These are phyloP conservation scores for Oryza officinalis DNA, from an alignment of 176 grass and related monocot genomes.

Conservation along the genomic window DNA sequence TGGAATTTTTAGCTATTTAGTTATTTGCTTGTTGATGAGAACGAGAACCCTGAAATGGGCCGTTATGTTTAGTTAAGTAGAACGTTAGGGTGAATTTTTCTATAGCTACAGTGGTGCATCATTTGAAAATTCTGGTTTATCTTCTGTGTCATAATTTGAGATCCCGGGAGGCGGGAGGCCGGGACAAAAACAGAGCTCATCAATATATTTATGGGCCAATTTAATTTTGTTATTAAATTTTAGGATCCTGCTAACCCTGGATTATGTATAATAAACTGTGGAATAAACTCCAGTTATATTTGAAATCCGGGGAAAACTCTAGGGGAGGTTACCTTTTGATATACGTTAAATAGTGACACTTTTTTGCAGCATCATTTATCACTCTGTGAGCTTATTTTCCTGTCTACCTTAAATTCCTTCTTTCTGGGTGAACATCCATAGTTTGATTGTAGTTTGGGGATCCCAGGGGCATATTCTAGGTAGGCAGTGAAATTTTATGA, in stretches of 20 bases:
- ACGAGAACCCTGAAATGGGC: not conserved
- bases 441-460: not conserved
- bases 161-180: not conserved
- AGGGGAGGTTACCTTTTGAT: not conserved
- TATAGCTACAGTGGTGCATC: not conserved
- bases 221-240: not conserved
- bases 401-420: conserved; percentile 1
- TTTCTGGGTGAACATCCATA: not conserved
- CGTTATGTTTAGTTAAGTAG: not conserved
- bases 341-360: not conserved
- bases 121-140: conserved; percentile 2
- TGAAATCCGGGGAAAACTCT: not conserved
- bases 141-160: not conserved
- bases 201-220: not conserved
- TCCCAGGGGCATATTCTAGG: not conserved
- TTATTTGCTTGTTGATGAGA: not conserved
- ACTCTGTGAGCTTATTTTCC: not conserved
- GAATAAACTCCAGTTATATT: not conserved
- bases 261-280: not conserved
- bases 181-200: not conserved
- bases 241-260: not conserved
- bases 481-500: not conserved
- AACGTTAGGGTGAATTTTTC: not conserved
- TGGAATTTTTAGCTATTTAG: not conserved
- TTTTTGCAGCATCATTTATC: not conserved